These are phyloP conservation scores for Trametes maxima DNA, from an alignment of 768 basidiomycete genomes.

Conservation along the genomic window DNA sequence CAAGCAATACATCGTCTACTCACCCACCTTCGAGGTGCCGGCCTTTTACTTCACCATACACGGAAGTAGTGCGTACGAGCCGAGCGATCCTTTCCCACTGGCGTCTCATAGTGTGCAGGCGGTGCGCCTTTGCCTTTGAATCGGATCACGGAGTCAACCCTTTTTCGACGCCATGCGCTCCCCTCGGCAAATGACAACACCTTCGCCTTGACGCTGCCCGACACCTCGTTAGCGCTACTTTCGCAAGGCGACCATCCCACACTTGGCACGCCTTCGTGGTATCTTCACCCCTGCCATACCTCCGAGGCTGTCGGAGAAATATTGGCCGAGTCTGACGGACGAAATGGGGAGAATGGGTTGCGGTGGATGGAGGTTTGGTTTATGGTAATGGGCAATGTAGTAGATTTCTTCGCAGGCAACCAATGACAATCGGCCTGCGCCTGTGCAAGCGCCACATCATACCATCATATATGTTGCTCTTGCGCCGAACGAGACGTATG, in stretches of 20 bases:
- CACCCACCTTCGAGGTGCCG: conserved; percentile 79
- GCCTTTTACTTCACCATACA: conserved; percentile 80
- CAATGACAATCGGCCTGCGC: background rate
- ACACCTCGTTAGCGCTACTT: conserved; percentile 68
- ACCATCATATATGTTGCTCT: no score
- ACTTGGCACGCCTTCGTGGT: conserved; percentile 77
- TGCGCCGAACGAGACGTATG: background rate
- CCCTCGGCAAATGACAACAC: conserved; percentile 48
- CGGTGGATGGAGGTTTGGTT: conserved; percentile 80
- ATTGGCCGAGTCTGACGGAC: conserved; percentile 47
- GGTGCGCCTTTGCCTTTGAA: conserved; percentile 63
- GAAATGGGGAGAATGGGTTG: conserved; percentile 36
- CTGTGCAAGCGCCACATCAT: background rate
- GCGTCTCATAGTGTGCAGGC: conserved; percentile 41
- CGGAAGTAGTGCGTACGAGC: conserved; percentile 59
- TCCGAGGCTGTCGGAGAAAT: conserved; percentile 68
- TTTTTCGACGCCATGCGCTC: conserved; percentile 58
- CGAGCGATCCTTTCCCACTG: background rate
- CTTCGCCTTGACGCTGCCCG: conserved; percentile 55
- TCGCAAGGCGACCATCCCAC: conserved; percentile 89
- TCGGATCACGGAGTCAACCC: conserved; percentile 55
- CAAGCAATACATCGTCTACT: conserved; percentile 73
- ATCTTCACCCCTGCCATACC: conserved; percentile 86
- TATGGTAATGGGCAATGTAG: conserved; percentile 65
- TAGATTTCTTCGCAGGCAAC: conserved; percentile 45